Conservation (phyloP, 2,329 filamentous ascomycete species). For the Xylaria sp. region DNA sequence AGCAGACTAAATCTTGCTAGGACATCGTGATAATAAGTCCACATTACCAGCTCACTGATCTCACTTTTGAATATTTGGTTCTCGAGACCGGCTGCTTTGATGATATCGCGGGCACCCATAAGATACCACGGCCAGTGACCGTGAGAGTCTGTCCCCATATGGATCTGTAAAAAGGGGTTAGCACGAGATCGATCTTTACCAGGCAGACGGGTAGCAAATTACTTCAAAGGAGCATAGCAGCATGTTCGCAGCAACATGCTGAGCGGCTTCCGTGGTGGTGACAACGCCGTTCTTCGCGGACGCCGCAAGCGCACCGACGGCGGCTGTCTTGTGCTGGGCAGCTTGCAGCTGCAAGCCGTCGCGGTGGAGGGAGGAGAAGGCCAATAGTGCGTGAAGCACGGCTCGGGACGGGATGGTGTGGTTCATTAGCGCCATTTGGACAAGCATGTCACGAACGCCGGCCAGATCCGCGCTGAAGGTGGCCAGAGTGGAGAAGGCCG, state of each 20-base stretch:
- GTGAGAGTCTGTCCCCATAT: conserved; percentile 27
- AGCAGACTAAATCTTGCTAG: conserved; percentile 30
- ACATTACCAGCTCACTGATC: conserved; percentile 28
- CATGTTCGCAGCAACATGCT: conserved; percentile 35
- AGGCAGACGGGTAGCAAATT: neutral
- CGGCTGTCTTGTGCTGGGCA: conserved; percentile 31
- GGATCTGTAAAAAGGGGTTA: conserved; percentile 23
- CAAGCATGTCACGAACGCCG: conserved; percentile 26
- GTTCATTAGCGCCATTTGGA: conserved; percentile 27
- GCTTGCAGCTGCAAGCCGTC: conserved; percentile 33
- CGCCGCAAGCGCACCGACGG: conserved; percentile 30
- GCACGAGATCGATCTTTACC: neutral
- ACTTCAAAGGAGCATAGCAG: conserved; percentile 34
- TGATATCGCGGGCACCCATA: conserved; percentile 29
- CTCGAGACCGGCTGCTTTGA: conserved; percentile 20
- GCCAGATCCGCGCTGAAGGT: conserved; percentile 17
- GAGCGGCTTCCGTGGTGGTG: conserved; percentile 24
- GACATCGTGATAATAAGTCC: conserved; percentile 33
- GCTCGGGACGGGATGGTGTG: conserved; percentile 30
- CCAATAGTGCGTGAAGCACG: conserved; percentile 34
- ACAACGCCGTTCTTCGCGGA: conserved; percentile 26
- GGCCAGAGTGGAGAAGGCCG: conserved; percentile 26
- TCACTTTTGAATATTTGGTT: conserved; percentile 14
- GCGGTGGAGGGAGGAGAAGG: conserved; percentile 32
- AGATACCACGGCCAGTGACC: conserved; percentile 35